phyloP scores from a whole-genome alignment of 768 basidiomycete genomes.

The Tricholoma saponaceum region DNA sequence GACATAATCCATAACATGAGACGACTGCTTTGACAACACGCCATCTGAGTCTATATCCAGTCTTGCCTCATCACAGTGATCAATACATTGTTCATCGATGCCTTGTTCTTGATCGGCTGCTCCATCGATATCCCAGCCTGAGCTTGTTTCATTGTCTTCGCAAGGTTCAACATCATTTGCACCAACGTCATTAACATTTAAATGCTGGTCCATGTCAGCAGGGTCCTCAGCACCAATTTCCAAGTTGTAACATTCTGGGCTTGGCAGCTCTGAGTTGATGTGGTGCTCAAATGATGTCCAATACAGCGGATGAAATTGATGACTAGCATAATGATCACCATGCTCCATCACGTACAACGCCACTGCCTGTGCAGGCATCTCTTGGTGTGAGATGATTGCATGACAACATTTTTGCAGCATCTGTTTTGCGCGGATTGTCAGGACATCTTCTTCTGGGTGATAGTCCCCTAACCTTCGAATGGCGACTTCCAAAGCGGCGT shows the following conservation, averaged over 20 bases:
- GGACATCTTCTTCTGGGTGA: constrained; percentile 13
- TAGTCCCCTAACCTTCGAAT: constrained; percentile 22
- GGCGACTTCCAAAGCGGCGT: constrained; percentile 31
- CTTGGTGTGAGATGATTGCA: constrained; percentile 21
- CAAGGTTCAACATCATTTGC: not conserved
- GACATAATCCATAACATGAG: not conserved
- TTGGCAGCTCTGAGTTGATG: constrained; percentile 13
- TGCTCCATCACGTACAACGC: constrained; percentile 28
- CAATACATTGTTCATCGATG: not conserved
- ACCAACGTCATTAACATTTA: too few species aligned
- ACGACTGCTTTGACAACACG: not conserved
- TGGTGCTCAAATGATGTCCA: constrained; percentile 35
- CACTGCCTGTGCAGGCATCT: constrained; percentile 36
- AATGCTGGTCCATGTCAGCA: too few species aligned
- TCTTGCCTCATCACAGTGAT: not conserved
- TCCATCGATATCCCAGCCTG: too few species aligned
- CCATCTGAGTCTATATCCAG: not conserved
- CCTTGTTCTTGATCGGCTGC: not conserved
- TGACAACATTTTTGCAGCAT: constrained; percentile 34
- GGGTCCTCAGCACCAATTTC: too few species aligned
- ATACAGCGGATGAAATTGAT: constrained; percentile 27
- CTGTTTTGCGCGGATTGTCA: constrained; percentile 20
- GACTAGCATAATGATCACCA: constrained; percentile 34
- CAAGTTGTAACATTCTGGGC: constrained; percentile 23
- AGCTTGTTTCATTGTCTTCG: not conserved